phyloP scores from a whole-genome alignment of 106 monocot genomes.

The Phalaenopsis aphrodite region DNA sequence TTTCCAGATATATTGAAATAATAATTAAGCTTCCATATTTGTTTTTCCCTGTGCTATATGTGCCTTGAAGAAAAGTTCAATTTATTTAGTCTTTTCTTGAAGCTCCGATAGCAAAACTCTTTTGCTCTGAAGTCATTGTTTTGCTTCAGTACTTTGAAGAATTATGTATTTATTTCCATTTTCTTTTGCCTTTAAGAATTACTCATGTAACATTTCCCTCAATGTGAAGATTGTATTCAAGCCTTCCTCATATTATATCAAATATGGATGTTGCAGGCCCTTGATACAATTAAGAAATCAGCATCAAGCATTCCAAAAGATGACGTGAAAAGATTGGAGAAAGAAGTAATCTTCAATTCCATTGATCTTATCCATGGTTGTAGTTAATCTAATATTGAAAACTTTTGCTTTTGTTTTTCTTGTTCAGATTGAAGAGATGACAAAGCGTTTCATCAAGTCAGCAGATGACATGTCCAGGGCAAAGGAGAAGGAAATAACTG shows the following conservation, averaged over 20 bases:
- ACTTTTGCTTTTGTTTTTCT: neutral
- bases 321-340: constrained; percentile 73
- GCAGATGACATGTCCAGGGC: constrained; percentile 91
- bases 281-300: constrained; percentile 89
- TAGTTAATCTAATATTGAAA: neutral
- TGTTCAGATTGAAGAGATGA: constrained; percentile 71
- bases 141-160: too few species aligned
- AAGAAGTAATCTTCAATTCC: constrained; percentile 29
- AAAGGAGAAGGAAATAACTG: constrained; percentile 85
- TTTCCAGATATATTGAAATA: too few species aligned
- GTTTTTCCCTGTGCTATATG: too few species aligned
- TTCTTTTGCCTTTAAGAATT: too few species aligned
- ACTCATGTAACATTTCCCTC: too few species aligned
- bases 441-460: constrained; percentile 71
- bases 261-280: constrained; percentile 35
- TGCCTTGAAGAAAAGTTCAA: too few species aligned
- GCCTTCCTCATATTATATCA: neutral
- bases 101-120: too few species aligned
- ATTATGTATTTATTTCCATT: too few species aligned
- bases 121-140: too few species aligned
- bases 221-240: too few species aligned
- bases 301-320: constrained; percentile 76
- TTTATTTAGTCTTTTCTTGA: too few species aligned
- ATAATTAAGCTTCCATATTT: too few species aligned
- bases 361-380: neutral